A percentile compares a stretch with the other conserved stretches of the same genome.
Evolutionary conservation across 441 rosid species (phyloP).

Genomic region (Populus trichocarpa): DNA sequence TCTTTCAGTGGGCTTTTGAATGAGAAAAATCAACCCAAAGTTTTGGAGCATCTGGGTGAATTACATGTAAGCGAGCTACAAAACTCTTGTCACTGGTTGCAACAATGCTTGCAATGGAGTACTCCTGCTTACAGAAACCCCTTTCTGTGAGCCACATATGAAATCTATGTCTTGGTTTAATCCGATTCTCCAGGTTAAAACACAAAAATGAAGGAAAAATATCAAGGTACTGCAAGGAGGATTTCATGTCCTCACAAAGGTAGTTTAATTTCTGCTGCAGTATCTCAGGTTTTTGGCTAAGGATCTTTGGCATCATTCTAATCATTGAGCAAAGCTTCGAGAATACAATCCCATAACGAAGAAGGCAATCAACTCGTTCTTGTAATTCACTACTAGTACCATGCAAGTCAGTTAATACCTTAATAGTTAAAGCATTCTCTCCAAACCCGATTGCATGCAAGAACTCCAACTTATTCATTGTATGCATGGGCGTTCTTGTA

Average conservation of each 20-base stretch:
- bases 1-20: slow-evolving; percentile 15
- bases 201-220: slow-evolving; percentile 51
- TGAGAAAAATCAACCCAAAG: slow-evolving; percentile 48
- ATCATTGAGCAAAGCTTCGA: slow-evolving; percentile 47
- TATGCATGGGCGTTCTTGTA: slow-evolving; percentile 36
- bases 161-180: slow-evolving; percentile 53
- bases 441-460: slow-evolving; percentile 62
- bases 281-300: slow-evolving; percentile 52
- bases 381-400: slow-evolving; percentile 53
- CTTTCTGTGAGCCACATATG: slow-evolving; percentile 54
- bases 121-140: slow-evolving; percentile 37
- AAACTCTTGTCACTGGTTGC: slow-evolving; percentile 64
- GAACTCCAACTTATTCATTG: slow-evolving; percentile 47
- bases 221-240: slow-evolving; percentile 41
- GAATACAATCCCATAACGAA: slow-evolving; percentile 37
- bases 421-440: slow-evolving; percentile 45
- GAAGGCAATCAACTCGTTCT: slow-evolving; percentile 46
- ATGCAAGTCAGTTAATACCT: slow-evolving; percentile 39
- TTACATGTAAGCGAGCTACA: slow-evolving; percentile 41
- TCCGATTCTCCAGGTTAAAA: slow-evolving; percentile 60
- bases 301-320: slow-evolving; percentile 45
- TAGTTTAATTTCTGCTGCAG: slow-evolving; percentile 44
- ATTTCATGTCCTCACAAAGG: slow-evolving; percentile 43
- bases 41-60: slow-evolving; percentile 61
- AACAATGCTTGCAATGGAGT: slow-evolving; percentile 57